phyloP scores from a whole-genome alignment of 2,329 filamentous ascomycete species.

The Apiospora phragmitis region DNA sequence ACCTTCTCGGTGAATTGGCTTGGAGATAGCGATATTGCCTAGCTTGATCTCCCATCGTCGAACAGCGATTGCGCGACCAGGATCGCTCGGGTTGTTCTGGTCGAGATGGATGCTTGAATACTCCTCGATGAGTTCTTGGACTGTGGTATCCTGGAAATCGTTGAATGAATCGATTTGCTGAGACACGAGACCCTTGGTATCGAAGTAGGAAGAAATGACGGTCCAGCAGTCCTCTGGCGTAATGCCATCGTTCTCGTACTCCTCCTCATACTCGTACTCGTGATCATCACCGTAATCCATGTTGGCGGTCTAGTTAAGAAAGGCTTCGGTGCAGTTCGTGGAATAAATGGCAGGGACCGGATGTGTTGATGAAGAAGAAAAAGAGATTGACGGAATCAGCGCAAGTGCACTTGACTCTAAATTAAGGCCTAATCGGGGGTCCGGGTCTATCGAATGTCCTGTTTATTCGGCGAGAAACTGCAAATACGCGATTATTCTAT shows the following conservation, averaged over 20 bases:
- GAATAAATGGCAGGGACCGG: not conserved
- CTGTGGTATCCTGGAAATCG: constrained; percentile 91
- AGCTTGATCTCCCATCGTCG: constrained; percentile 96
- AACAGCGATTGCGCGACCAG: constrained; percentile 78
- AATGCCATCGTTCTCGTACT: constrained; percentile 72
- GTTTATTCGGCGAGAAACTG: not conserved
- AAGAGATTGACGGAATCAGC: not conserved
- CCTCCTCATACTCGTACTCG: constrained; percentile 62
- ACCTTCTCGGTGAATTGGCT: constrained; percentile 88
- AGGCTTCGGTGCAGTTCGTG: not conserved
- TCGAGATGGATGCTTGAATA: constrained; percentile 91
- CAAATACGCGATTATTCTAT: not conserved
- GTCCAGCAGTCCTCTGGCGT: constrained; percentile 98
- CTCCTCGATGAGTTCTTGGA: constrained; percentile 92
- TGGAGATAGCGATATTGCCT: constrained; percentile 83
- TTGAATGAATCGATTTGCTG: constrained; percentile 99
- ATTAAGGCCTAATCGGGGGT: not conserved
- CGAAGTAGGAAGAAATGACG: constrained; percentile 96
- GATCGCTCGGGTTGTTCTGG: constrained; percentile 76
- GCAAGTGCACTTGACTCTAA: not conserved
- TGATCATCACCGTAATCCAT: constrained; percentile 22
- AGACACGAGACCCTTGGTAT: constrained; percentile 90
- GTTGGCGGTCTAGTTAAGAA: not conserved
- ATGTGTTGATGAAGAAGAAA: not conserved
- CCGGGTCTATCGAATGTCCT: not conserved